These are phyloP conservation scores for Coniophora puteana DNA, from an alignment of 1,284 basidiomycete genomes.

Conservation along the genomic window DNA sequence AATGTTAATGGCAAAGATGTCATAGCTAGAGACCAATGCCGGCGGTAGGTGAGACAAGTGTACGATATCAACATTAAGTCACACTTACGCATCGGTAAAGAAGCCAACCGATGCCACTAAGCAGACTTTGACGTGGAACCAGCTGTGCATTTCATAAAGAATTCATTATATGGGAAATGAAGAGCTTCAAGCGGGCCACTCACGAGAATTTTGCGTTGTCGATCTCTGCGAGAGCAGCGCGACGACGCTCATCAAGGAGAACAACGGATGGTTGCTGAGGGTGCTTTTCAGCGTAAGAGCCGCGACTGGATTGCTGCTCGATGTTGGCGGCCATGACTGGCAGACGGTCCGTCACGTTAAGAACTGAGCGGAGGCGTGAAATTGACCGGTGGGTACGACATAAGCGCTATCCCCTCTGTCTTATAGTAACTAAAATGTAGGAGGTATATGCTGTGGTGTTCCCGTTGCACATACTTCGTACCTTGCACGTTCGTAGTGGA, in stretches of 20 bases:
- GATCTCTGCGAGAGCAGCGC: conserved; percentile 72
- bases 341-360: no score
- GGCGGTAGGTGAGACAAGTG: neutral
- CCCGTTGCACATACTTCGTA: neutral
- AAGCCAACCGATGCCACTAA: conserved; percentile 77
- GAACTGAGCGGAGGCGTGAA: neutral
- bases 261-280: conserved; percentile 3
- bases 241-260: conserved; percentile 45
- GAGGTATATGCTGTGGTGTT: neutral
- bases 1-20: conserved; percentile 76
- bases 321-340: conserved; percentile 13
- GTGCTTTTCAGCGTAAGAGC: conserved; percentile 24
- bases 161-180: neutral
- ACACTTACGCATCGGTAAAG: conserved; percentile 74
- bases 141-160: conserved; percentile 33
- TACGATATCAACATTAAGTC: neutral
- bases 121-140: conserved; percentile 71
- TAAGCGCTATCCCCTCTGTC: no score
- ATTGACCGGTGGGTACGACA: neutral
- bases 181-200: conserved; percentile 14
- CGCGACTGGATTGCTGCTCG: conserved; percentile 26
- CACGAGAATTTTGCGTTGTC: conserved; percentile 74
- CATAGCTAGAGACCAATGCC: conserved; percentile 41
- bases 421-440: no score
- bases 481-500: neutral